phyloP scores from a whole-genome alignment of 208 protist genomes.

The Polymyxa betae region DNA sequence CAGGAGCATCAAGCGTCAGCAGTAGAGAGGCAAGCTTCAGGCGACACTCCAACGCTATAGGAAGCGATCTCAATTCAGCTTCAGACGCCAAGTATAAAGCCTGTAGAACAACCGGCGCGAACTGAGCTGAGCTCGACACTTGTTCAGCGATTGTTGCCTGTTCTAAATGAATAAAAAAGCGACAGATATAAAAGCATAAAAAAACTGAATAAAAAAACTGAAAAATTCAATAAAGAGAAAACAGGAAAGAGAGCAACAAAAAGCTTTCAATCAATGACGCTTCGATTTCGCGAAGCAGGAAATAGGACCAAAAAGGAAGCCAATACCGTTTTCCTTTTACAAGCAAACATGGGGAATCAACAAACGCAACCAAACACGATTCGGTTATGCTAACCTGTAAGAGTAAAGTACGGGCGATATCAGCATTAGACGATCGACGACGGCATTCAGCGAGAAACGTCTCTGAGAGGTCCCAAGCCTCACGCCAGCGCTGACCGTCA shows the following conservation, averaged over 20 bases:
- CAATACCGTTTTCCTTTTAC: too few species aligned
- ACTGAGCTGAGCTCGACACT: not conserved
- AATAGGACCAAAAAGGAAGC: not conserved
- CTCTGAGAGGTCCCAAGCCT: too few species aligned
- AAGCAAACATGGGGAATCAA: too few species aligned
- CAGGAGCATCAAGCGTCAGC: constrained; percentile 1
- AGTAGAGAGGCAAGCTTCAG: not conserved
- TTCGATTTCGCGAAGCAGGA: not conserved
- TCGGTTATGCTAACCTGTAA: too few species aligned
- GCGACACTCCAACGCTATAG: not conserved
- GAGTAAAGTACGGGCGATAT: too few species aligned
- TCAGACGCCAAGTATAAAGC: not conserved
- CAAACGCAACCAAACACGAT: too few species aligned
- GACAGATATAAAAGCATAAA: too few species aligned
- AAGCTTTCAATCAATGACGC: not conserved
- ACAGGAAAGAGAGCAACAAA: not conserved
- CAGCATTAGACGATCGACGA: too few species aligned
- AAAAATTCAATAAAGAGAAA: not conserved
- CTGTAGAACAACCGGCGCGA: not conserved
- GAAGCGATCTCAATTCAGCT: not conserved
- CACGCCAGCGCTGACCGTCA: too few species aligned
- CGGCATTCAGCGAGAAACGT: too few species aligned
- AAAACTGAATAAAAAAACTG: not conserved
- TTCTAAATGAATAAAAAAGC: not conserved
- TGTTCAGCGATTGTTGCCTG: not conserved